Evolutionary conservation across 805 yeast species (phyloP).

Genomic region (Lachancea thermotolerans): DNA sequence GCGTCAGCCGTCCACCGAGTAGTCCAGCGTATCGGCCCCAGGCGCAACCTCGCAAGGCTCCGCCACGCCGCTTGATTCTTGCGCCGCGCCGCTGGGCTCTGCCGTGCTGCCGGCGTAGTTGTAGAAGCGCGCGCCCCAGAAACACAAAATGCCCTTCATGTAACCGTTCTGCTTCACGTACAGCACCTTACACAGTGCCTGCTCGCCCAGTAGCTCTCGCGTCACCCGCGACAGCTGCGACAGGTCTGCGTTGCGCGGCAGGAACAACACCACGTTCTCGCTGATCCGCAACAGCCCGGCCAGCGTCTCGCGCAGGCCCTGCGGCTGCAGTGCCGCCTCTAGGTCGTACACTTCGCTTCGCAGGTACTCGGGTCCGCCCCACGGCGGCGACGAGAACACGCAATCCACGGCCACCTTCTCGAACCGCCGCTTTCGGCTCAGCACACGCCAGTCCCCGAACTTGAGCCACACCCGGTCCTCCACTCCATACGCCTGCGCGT

Average conservation of each 20-base stretch:
- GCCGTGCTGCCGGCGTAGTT: conserved; percentile 11
- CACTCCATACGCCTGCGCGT: conserved; percentile 58
- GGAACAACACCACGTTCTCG: conserved; percentile 48
- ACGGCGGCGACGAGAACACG: conserved; percentile 75
- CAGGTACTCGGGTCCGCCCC: conserved; percentile 74
- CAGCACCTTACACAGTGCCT: conserved; percentile 40
- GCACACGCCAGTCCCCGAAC: conserved; percentile 41
- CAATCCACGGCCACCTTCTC: conserved; percentile 27
- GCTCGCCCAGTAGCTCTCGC: conserved; percentile 38
- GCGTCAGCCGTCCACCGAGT: conserved; percentile 2
- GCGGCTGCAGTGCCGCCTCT: conserved; percentile 38
- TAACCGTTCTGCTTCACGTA: conserved; percentile 37
- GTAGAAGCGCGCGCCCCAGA: conserved; percentile 51
- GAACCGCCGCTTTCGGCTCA: conserved; percentile 16
- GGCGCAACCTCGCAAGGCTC: neutral
- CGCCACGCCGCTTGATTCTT: neutral
- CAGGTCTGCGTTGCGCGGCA: conserved; percentile 55
- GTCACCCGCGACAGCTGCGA: conserved; percentile 46
- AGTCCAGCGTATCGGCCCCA: neutral
- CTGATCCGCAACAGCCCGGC: conserved; percentile 37
- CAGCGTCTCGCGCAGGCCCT: conserved; percentile 41
- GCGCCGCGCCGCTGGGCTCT: neutral
- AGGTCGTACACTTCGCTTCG: conserved; percentile 41
- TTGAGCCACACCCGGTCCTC: conserved; percentile 42
- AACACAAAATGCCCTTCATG: conserved; percentile 48